These are phyloP conservation scores for Fomes fomentarius DNA, from an alignment of 1,284 basidiomycete species.

Conservation along the genomic window DNA sequence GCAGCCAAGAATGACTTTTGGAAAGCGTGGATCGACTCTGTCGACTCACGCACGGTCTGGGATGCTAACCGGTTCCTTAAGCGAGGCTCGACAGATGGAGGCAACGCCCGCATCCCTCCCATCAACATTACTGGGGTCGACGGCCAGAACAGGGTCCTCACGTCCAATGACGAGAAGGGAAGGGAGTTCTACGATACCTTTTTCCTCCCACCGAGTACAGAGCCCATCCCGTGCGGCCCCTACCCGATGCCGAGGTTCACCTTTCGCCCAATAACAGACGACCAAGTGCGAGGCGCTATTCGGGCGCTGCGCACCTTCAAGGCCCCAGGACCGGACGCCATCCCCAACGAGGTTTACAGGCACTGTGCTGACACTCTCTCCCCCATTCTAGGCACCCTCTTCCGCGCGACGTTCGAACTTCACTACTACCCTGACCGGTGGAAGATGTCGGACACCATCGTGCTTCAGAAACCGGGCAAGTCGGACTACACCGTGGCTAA, in stretches of 20 bases:
- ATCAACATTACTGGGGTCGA: not conserved
- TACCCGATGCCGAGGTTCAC: conserved; percentile 31
- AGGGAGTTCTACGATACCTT: conserved; percentile 32
- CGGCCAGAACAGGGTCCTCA: conserved; percentile 13
- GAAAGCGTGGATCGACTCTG: conserved; percentile 37
- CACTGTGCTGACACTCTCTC: conserved; percentile 31
- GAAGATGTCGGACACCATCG: too few species aligned
- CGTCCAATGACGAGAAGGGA: conserved; percentile 21
- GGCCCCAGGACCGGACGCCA: conserved; percentile 37
- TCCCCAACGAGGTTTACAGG: conserved; percentile 41
- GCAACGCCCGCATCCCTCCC: conserved; percentile 35
- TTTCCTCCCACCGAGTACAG: conserved; percentile 30
- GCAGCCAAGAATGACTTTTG: conserved; percentile 37
- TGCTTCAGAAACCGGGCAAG: too few species aligned
- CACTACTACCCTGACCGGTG: too few species aligned
- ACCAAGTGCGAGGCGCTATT: conserved; percentile 24
- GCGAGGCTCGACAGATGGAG: conserved; percentile 33
- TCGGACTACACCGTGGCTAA: too few species aligned
- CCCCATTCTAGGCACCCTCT: conserved; percentile 33
- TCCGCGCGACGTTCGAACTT: conserved; percentile 33
- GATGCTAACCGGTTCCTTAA: conserved; percentile 36
- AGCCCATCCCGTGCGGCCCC: conserved; percentile 1
- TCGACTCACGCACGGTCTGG: conserved; percentile 34
- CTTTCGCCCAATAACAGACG: conserved; percentile 23
- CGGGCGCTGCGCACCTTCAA: conserved; percentile 35